phyloP scores from a whole-genome alignment of 2,329 filamentous ascomycete species.

The Xylaria sp. region DNA sequence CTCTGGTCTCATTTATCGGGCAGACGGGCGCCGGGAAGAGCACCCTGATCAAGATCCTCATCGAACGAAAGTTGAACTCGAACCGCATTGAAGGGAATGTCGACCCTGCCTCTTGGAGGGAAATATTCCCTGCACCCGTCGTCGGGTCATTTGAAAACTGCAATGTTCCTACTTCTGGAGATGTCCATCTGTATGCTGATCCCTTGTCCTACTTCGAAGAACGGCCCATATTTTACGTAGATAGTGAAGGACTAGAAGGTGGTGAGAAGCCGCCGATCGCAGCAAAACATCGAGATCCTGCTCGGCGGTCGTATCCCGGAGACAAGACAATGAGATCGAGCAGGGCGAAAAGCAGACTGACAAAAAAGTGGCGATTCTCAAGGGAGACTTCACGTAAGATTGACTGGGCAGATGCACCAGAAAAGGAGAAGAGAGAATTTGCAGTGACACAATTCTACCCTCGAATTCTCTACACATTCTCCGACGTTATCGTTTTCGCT shows the following conservation, averaged over 20 bases:
- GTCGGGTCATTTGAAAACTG: slow-evolving; percentile 47
- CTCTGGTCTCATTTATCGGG: slow-evolving; percentile 54
- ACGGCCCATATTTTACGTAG: slow-evolving; percentile 58
- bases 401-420: slow-evolving; percentile 45
- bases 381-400: slow-evolving; percentile 15
- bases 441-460: slow-evolving; percentile 54
- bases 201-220: slow-evolving; percentile 52
- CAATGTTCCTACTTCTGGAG: slow-evolving; percentile 56
- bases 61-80: slow-evolving; percentile 43
- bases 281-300: slow-evolving; percentile 31
- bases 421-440: slow-evolving; percentile 47
- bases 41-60: slow-evolving; percentile 57
- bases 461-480: slow-evolving; percentile 55
- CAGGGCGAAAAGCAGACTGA: slow-evolving; percentile 2
- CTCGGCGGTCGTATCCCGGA: not conserved
- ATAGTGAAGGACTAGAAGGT: slow-evolving; percentile 61
- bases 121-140: slow-evolving; percentile 49
- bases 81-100: slow-evolving; percentile 34
- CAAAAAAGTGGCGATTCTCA: slow-evolving; percentile 19
- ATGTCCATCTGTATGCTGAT: slow-evolving; percentile 61
- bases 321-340: not conserved
- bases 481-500: slow-evolving; percentile 56
- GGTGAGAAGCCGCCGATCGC: slow-evolving; percentile 50
- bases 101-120: slow-evolving; percentile 42
- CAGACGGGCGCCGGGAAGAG: slow-evolving; percentile 58